phyloP scores from a whole-genome alignment of 345 rosid genomes.

The Durio zibethinus region DNA sequence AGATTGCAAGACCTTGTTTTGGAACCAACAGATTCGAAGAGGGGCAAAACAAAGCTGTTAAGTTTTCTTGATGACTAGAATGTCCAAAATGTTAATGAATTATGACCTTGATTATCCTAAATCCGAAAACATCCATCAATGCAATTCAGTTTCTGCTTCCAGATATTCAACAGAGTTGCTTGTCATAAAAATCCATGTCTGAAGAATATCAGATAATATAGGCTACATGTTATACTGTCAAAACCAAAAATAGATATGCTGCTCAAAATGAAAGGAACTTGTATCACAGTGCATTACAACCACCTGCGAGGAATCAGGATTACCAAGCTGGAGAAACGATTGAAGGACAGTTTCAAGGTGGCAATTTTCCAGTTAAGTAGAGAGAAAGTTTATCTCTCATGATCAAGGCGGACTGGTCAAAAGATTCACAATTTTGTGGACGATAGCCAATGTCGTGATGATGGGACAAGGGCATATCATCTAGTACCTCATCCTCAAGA shows the following conservation, averaged over 20 bases:
- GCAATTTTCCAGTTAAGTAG: conserved; percentile 36
- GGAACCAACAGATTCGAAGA: neutral
- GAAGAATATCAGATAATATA: neutral
- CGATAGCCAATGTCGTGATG: conserved; percentile 52
- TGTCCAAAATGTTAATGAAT: neutral
- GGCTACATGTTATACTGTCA: neutral
- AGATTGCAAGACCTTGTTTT: too few species aligned
- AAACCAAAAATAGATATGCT: neutral
- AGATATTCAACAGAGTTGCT: neutral
- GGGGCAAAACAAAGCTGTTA: neutral
- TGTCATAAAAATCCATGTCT: neutral
- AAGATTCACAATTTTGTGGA: conserved; percentile 43
- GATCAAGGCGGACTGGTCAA: conserved; percentile 34
- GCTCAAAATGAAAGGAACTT: neutral
- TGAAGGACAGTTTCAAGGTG: conserved; percentile 22
- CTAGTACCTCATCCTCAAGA: conserved; percentile 47
- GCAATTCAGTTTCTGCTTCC: neutral
- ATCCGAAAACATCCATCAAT: neutral
- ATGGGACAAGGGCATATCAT: conserved; percentile 40
- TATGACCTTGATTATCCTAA: neutral
- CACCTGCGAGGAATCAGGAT: neutral
- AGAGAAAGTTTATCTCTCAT: conserved; percentile 51
- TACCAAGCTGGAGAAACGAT: neutral
- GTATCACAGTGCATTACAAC: neutral
- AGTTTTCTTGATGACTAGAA: neutral